Evolutionary conservation across 345 rosid genomes (phyloP), one percentile per base, ranked within the genome.

Genomic region (Eucalyptus regnans): DNA sequence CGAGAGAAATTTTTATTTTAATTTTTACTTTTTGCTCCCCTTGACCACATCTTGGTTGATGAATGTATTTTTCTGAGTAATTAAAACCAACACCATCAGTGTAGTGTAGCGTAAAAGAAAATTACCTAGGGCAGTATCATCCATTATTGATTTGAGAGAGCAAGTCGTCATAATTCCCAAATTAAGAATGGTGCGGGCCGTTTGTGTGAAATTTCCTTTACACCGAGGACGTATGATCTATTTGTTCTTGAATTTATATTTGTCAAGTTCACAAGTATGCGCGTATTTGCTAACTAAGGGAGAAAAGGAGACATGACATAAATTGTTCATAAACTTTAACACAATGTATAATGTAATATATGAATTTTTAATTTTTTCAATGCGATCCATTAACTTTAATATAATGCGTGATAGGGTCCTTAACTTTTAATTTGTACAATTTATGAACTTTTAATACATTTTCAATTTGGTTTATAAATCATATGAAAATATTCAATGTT

Each of bases 331-430:
- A 52, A 52, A 52, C 58, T 20, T 18, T 20, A 2, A 0, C 4
- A 52, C 0, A 3, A 1, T 52, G 0, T 52, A 52, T 3, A 52
- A 52, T 52, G 0, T 18, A 52, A 52, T 52, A 0, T 7, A 52
- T 52, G 10, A 52, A 1, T 0, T 8, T 52, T 52, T 52, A 20
- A 52, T 20, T 52, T 52, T 20, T 52, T 52, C 4, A 20, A 52
- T 52, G 0, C 4, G 0, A 52, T 20, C 0, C 2, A 8, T 23
- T 3, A 56, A 56, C 29, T 56, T 23, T 56, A 20, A 7, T 1
- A 0, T 52, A 52, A 20, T 0, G 25, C 20, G 0, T 52, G 2
- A 7, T 52, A 20, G 0, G 0, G 2, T 52, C 58, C 1, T 56
- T 23, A 6, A 56, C 0, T 56, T 0, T 56, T 56, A 23, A 56